These are phyloP conservation scores for Sarocladium brachiariae DNA, from an alignment of 2,329 filamentous ascomycete species.

Conservation along the genomic window DNA sequence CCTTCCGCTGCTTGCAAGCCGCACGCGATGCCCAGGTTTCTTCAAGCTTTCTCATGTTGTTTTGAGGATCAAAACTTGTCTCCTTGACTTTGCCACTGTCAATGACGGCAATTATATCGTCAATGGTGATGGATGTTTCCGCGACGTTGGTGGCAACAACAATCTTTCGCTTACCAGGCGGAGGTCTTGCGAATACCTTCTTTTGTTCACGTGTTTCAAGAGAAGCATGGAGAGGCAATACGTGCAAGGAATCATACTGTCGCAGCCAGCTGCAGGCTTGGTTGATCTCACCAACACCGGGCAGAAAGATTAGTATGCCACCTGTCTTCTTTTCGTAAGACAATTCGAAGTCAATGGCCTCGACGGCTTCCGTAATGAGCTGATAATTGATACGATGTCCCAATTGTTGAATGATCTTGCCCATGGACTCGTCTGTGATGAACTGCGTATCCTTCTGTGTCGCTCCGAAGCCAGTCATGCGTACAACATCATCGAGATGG, in stretches of 20 bases:
- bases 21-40: slow-evolving; percentile 94
- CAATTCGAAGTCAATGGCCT: slow-evolving; percentile 73
- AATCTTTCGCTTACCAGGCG: slow-evolving; percentile 78
- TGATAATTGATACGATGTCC: slow-evolving; percentile 89
- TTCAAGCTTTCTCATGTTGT: slow-evolving; percentile 88
- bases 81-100: slow-evolving; percentile 95
- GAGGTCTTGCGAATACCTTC: slow-evolving; percentile 72
- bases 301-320: slow-evolving; percentile 91
- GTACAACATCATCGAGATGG: slow-evolving; percentile 82
- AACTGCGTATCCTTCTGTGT: slow-evolving; percentile 40
- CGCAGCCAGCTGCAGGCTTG: slow-evolving; percentile 65
- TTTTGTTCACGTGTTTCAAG: slow-evolving; percentile 84
- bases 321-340: slow-evolving; percentile 56
- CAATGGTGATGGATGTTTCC: slow-evolving; percentile 97
- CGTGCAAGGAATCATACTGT: slow-evolving; percentile 57
- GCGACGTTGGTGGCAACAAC: slow-evolving; percentile 95
- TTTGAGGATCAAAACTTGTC: slow-evolving; percentile 84
- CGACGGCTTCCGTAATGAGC: slow-evolving; percentile 72
- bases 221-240: slow-evolving; percentile 85
- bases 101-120: slow-evolving; percentile 93
- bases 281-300: slow-evolving; percentile 87
- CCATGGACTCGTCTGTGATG: slow-evolving; percentile 50
- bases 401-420: slow-evolving; percentile 63
- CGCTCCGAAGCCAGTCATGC: slow-evolving; percentile 64
- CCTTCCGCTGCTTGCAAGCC: slow-evolving; percentile 88